Evolutionary conservation across 345 rosid genomes (phyloP).

Genomic region (Angophora floribunda): DNA sequence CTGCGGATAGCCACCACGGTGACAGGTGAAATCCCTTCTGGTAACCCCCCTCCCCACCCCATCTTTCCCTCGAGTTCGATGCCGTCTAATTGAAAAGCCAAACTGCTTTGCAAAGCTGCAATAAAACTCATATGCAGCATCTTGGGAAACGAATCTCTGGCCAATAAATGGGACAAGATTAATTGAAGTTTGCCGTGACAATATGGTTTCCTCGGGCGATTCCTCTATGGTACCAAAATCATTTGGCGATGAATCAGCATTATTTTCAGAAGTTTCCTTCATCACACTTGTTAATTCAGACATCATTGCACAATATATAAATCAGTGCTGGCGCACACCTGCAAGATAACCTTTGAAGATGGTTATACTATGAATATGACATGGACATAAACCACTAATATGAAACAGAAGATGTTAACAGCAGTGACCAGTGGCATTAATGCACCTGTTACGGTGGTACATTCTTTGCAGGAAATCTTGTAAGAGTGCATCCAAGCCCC

Average conservation of each 20-base stretch:
- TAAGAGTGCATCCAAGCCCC: background rate
- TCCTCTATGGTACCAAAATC: conserved; percentile 31
- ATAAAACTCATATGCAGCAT: conserved; percentile 56
- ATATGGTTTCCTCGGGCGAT: conserved; percentile 29
- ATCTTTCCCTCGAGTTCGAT: conserved; percentile 53
- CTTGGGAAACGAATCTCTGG: conserved; percentile 54
- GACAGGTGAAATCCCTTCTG: conserved; percentile 55
- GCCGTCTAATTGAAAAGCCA: conserved; percentile 56
- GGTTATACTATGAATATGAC: background rate
- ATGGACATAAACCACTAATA: background rate
- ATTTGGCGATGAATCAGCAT: conserved; percentile 29
- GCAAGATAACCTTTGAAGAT: conserved; percentile 1
- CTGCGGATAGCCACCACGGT: conserved; percentile 51
- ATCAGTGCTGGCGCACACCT: background rate
- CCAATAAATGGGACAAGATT: conserved; percentile 48
- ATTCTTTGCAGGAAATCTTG: background rate
- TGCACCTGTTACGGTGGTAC: background rate
- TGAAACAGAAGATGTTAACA: background rate
- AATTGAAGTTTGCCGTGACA: conserved; percentile 48
- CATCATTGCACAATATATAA: conserved; percentile 10
- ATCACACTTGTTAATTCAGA: conserved; percentile 25
- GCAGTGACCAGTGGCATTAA: background rate
- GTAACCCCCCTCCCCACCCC: conserved; percentile 59
- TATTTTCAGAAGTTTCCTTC: conserved; percentile 39
- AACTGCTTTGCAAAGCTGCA: conserved; percentile 57